Base-by-base conservation (phyloP, 2,329 filamentous ascomycete genomes). In the Aspergillus unguis region DNA sequence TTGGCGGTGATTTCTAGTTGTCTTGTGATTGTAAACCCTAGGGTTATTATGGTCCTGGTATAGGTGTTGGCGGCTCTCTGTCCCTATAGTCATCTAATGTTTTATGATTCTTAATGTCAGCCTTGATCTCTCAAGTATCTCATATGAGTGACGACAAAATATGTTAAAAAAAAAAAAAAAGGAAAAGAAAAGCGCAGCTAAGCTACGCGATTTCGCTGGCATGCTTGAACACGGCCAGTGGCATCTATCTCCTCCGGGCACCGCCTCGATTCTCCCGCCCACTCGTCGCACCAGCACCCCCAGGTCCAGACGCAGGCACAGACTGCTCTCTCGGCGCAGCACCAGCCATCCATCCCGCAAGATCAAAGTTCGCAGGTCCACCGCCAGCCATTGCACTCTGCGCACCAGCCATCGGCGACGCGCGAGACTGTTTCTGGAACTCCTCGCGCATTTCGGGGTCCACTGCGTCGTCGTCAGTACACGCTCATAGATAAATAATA, bases 401-500 rank as follows among this genome's bases (percentile, higher is more conserved):
- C 50, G 84, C 76, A 67, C 82, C 78, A 56, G 79, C 80, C 60
- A 92, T 77, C 1, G 87, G 84, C 60, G 84, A 85, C 58, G 83
- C 82, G 74, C 91, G 90, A 71, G 94, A 90, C 66, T 90, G 86
- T 65, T 90, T 88, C 70, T 96, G 91, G 68, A 94, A 96, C 70
- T 97, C 94, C 63, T 89, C 90, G 64, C 86, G 86, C 75, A 90
- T 88, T 72, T 99, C 94, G n/a, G 90, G 90, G 69, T 97, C 94
- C 92, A 99, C 92, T 96, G 32, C 7, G 8, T 65, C 42, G 28
- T 23, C 27, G 23, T 42, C 42, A 44, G 38, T 37, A 42, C 10
- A 40, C n/a, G 17, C 5, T 26, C 36, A 27, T 23, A 26, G 1
- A 43, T 43, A 28, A 9, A 36, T 11, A 7, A 23, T n/a, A 26